These are phyloP conservation scores for Hemisphaericaspora subhashii DNA, from an alignment of 1,139 yeast species.

Conservation along the genomic window DNA sequence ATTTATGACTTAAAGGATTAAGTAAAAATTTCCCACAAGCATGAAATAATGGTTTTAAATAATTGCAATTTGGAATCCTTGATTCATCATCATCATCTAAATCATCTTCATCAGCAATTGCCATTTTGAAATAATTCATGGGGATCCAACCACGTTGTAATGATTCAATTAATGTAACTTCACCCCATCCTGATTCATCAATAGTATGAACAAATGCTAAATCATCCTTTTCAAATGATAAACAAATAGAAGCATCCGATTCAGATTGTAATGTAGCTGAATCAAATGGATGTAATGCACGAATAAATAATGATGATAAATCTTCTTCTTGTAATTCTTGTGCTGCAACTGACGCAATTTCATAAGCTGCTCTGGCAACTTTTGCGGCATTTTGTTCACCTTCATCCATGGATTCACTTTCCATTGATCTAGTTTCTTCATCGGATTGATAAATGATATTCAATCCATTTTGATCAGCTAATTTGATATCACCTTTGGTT, in stretches of 20 bases:
- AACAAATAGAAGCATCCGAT: constrained; percentile 74
- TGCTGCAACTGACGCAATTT: constrained; percentile 3
- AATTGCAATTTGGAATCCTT: constrained; percentile 41
- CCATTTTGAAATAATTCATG: constrained; percentile 78
- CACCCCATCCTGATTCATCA: constrained; percentile 98
- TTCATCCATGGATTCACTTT: constrained; percentile 8
- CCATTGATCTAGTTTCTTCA: constrained; percentile 4
- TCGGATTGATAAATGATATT: constrained; percentile 11
- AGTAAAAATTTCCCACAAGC: constrained; percentile 76
- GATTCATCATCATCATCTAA: constrained; percentile 24
- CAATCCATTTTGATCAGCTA: constrained; percentile 11
- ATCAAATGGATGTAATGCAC: constrained; percentile 80
- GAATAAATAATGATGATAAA: constrained; percentile 47
- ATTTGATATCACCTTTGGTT: constrained; percentile 6
- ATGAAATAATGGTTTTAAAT: constrained; percentile 60
- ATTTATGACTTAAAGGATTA: constrained; percentile 59
- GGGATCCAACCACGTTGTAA: constrained; percentile 95
- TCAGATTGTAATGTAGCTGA: constrained; percentile 63
- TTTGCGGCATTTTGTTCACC: constrained; percentile 20
- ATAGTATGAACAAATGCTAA: constrained; percentile 84
- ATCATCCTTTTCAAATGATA: constrained; percentile 78
- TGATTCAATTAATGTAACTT: constrained; percentile 73
- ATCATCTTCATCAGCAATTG: constrained; percentile 34
- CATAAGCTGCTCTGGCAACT: constrained; percentile 10
- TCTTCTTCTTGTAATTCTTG: constrained; percentile 38